Conservation (phyloP, 1,284 basidiomycete species). For the Sanguinoderma infundibulare region DNA sequence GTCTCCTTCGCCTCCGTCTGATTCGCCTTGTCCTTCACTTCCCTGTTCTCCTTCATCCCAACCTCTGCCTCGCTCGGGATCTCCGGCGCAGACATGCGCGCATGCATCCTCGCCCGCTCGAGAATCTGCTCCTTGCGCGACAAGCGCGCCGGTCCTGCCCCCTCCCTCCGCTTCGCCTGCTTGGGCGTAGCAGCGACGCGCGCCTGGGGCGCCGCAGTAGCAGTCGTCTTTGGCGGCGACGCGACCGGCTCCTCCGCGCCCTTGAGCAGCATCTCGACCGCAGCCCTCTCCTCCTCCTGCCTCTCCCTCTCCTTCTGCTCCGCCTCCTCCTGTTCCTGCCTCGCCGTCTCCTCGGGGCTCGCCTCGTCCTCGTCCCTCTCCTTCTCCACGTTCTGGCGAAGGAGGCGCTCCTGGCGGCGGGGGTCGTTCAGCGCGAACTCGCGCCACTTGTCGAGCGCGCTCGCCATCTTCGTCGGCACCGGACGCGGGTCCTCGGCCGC, state of each 20-base stretch:
- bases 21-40: slow-evolving; percentile 14
- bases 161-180: not conserved
- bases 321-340: not conserved
- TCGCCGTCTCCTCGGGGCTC: not conserved
- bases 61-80: slow-evolving; percentile 5
- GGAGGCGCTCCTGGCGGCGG: not conserved
- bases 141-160: not conserved
- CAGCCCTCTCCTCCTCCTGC: not conserved
- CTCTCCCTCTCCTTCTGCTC: not conserved
- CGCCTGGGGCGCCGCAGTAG: no score
- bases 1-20: slow-evolving; percentile 11
- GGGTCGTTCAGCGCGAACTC: not conserved
- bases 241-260: not conserved
- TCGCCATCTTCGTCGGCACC: slow-evolving; percentile 4
- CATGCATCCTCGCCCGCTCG: slow-evolving; percentile 32
- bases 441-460: slow-evolving; percentile 14
- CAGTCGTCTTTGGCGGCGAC: not conserved
- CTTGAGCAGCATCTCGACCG: not conserved
- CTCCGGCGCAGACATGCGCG: slow-evolving; percentile 30
- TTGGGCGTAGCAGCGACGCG: not conserved
- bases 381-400: not conserved
- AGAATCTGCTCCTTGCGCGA: slow-evolving; percentile 33
- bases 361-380: not conserved
- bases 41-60: slow-evolving; percentile 6
- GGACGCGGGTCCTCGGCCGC: slow-evolving; percentile 1